Evolutionary conservation across 257 asterid species (phyloP).

Genomic region (Solanum clarkiae): DNA sequence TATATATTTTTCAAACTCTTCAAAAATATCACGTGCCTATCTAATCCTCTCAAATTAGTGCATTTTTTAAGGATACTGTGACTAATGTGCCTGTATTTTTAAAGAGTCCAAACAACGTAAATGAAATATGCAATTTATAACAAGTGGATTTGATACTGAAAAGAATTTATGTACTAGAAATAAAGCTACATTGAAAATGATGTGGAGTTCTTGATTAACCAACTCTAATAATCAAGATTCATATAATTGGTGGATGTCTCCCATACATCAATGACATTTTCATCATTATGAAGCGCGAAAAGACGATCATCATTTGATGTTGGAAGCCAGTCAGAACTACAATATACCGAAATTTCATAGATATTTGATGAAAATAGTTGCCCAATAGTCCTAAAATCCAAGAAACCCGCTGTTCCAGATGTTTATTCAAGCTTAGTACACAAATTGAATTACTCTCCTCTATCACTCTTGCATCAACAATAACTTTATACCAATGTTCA

Average conservation of each 20-base stretch:
- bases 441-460: slow-evolving; percentile 55
- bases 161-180: too few species aligned
- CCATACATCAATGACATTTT: slow-evolving; percentile 73
- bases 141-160: too few species aligned
- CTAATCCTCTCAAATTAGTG: background rate
- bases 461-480: slow-evolving; percentile 72
- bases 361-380: too few species aligned
- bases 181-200: too few species aligned
- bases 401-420: slow-evolving; percentile 68
- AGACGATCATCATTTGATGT: slow-evolving; percentile 27
- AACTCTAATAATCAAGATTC: slow-evolving; percentile 4
- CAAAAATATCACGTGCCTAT: background rate
- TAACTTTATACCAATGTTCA: background rate
- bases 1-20: too few species aligned
- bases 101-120: background rate
- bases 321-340: too few species aligned
- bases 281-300: slow-evolving; percentile 69
- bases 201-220: background rate
- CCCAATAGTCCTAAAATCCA: slow-evolving; percentile 36
- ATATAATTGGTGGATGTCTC: slow-evolving; percentile 51
- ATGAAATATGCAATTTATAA: too few species aligned
- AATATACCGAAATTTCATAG: too few species aligned
- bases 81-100: too few species aligned
- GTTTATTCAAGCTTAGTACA: slow-evolving; percentile 63
- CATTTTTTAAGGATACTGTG: background rate